These are phyloP conservation scores for Ceratocystis huliohia DNA, from an alignment of 2,329 filamentous ascomycete genomes.

Conservation along the genomic window DNA sequence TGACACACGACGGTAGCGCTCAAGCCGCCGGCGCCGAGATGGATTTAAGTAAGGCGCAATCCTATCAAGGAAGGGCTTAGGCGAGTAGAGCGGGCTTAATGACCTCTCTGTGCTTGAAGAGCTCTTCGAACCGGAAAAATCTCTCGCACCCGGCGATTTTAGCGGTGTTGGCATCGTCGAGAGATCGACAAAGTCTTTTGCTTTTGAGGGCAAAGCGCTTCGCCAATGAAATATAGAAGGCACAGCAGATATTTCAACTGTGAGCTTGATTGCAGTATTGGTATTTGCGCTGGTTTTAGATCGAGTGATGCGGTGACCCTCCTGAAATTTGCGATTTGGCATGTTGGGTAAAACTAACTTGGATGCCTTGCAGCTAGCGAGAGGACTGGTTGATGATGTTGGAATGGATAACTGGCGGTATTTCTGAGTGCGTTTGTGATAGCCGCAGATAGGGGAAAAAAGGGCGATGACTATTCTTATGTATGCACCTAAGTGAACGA, in stretches of 20 bases:
- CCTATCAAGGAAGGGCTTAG: neutral
- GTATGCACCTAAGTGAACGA: neutral
- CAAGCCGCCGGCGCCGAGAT: neutral
- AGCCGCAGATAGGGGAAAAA: no score
- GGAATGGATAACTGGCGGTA: neutral
- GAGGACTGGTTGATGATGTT: neutral
- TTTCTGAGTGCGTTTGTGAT: neutral
- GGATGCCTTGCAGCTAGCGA: no score
- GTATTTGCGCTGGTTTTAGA: neutral
- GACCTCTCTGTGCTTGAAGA: neutral
- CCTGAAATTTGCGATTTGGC: neutral
- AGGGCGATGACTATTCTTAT: no score
- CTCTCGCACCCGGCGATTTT: neutral
- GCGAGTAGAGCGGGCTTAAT: neutral
- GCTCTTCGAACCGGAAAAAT: neutral
- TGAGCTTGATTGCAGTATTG: neutral
- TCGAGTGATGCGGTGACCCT: neutral
- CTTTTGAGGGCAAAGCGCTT: neutral
- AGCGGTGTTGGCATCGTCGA: neutral
- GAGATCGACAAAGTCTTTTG: neutral
- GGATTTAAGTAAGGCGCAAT: neutral
- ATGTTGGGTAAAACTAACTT: neutral
- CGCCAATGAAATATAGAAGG: neutral
- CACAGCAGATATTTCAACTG: neutral
- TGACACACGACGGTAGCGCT: neutral